Conservation (phyloP, 495 filamentous ascomycete genomes). For the Cudoniella acicularis region DNA sequence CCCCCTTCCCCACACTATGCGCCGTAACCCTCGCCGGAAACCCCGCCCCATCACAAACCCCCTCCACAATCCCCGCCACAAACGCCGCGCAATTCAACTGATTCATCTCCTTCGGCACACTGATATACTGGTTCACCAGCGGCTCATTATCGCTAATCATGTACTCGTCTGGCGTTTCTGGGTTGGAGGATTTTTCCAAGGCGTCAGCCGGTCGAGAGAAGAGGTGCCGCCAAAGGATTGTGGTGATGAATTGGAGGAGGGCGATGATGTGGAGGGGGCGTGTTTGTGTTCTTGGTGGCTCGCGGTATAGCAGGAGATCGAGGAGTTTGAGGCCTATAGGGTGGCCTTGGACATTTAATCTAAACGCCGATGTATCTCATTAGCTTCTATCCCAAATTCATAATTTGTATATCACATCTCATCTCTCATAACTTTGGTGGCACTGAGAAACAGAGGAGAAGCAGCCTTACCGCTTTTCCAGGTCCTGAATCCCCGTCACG, state of each 20-base stretch:
- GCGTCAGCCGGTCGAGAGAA: constrained; percentile 87
- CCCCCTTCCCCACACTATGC: constrained; percentile 72
- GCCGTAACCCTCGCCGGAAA: constrained; percentile 88
- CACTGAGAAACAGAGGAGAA: neutral
- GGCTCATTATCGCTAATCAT: constrained; percentile 99
- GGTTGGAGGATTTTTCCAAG: constrained; percentile 81
- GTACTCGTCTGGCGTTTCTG: constrained; percentile 84
- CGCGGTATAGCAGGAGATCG: constrained; percentile 85
- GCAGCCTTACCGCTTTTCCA: constrained; percentile 59
- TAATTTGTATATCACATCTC: too few relatives aligned
- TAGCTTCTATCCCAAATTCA: too few relatives aligned
- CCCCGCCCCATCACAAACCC: constrained; percentile 86
- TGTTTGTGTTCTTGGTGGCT: constrained; percentile 60
- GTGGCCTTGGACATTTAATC: constrained; percentile 92
- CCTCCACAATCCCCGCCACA: constrained; percentile 93
- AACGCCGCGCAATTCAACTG: constrained; percentile 95
- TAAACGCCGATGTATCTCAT: too few relatives aligned
- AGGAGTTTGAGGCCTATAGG: constrained; percentile 91
- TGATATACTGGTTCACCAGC: constrained; percentile 88
- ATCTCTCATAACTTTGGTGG: too few relatives aligned
- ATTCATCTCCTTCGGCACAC: constrained; percentile 89
- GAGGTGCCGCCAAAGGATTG: constrained; percentile 84
- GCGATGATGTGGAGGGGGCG: constrained; percentile 85
- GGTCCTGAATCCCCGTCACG: constrained; percentile 86
- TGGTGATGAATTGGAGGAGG: constrained; percentile 91